Evolutionary conservation across 179 eudicot species (phyloP), one percentile per base, ranked within the genome.

Genomic region (Actinidia arguta): DNA sequence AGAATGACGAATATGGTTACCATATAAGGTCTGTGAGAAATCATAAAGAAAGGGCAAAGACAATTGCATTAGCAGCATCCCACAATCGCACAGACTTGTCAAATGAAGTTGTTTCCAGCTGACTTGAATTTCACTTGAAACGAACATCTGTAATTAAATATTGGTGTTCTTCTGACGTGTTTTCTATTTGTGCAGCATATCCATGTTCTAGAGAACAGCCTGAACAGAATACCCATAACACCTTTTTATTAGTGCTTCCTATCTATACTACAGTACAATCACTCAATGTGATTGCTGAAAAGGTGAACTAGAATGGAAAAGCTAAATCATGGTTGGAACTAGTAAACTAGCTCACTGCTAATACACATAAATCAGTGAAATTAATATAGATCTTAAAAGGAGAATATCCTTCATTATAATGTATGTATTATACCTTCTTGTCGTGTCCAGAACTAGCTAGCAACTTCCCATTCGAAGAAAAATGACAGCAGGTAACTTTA

Each of bases 381-480:
- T 67, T 39, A 42, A 39, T 12, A 44, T 25, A 25, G 42, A n/a
- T 22, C 79, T 55, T 76, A 42, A 36, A 58, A 42, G n/a, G 39
- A 66, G 44, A 66, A 13, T 25, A 31, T 46, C 46, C 22, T 67
- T 67, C n/a, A 6, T 4, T n/a, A n/a, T n/a, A n/a, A 25, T 0
- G 20, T 4, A 39, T 56, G 36, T 14, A 81, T 17, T n/a, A 16
- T 85, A 92, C 98, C 98, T 94, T 95, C 83, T 90, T 92, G 89
- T 94, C 98, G 85, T 95, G 98, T n/a, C 98, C 98, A 56, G 94
- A 98, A 85, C 96, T 94, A 70, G 98, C 98, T 68, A 95, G 82
- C 84, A 89, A 86, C 86, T 95, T 95, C 84, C 98, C 98, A 84
- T 95, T 94, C 2, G 98, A 94, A 78, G 98, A 95, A 77, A 95